phyloP scores from a whole-genome alignment of 1,284 basidiomycete genomes.

The Ceratobasidium sp. region DNA sequence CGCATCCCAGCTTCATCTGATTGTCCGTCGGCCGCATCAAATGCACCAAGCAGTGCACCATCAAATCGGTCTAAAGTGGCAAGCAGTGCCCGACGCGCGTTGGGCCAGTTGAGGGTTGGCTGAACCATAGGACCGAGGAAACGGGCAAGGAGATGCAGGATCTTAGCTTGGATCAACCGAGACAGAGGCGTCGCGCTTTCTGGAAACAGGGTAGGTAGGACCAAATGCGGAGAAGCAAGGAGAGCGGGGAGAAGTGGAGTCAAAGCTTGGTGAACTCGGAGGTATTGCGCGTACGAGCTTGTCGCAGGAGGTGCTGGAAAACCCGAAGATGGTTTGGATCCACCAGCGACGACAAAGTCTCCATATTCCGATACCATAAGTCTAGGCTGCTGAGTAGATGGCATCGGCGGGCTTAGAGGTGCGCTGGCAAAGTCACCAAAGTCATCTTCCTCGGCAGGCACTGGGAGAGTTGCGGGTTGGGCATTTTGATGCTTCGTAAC shows the following conservation, averaged over 20 bases:
- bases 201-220: constrained; percentile 65
- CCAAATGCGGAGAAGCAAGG: constrained; percentile 63
- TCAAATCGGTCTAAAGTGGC: constrained; percentile 89
- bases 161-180: constrained; percentile 65
- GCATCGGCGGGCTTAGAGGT: constrained; percentile 61
- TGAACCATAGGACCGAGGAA: constrained; percentile 73
- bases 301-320: constrained; percentile 51
- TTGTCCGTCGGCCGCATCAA: constrained; percentile 81
- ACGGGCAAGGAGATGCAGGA: constrained; percentile 72
- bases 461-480: constrained; percentile 58
- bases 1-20: constrained; percentile 79
- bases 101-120: constrained; percentile 74
- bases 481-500: constrained; percentile 45
- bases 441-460: constrained; percentile 75
- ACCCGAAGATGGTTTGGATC: constrained; percentile 46
- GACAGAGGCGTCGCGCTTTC: constrained; percentile 54
- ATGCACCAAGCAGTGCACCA: constrained; percentile 80
- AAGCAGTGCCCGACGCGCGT: constrained; percentile 72
- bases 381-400: constrained; percentile 39
- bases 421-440: constrained; percentile 83
- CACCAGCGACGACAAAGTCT: constrained; percentile 48
- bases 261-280: constrained; percentile 72
- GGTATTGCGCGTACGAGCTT: constrained; percentile 64
- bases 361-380: constrained; percentile 43
- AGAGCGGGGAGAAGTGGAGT: constrained; percentile 67